A percentile compares a stretch with the other conserved stretches of the same genome.
Evolutionary conservation across 2,329 filamentous ascomycete species (phyloP).

Genomic region (Uncinocarpus reesii): DNA sequence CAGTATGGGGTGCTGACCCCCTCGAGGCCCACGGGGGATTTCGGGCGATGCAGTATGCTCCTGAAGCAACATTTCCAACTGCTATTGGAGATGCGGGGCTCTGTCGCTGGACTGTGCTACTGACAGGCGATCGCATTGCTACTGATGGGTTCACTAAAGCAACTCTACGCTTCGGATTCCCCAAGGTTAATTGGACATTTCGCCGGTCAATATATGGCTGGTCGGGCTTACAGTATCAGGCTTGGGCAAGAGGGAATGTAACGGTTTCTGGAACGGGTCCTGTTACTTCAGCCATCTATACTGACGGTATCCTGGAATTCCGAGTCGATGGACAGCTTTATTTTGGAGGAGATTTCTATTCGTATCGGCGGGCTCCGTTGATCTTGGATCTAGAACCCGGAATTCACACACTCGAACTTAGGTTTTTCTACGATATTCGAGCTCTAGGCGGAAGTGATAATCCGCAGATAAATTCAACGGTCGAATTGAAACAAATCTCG

Average conservation of each 20-base stretch:
- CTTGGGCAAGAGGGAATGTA: slow-evolving; percentile 46
- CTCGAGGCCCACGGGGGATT: slow-evolving; percentile 47
- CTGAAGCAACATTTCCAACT: slow-evolving; percentile 37
- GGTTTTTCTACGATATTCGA: slow-evolving; percentile 48
- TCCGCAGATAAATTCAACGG: slow-evolving; percentile 36
- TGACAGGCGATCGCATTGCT: slow-evolving; percentile 25
- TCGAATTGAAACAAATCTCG: slow-evolving; percentile 27
- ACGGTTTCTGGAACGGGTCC: slow-evolving; percentile 28
- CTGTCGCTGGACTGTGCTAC: slow-evolving; percentile 39
- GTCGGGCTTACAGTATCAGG: slow-evolving; percentile 50
- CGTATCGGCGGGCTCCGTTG: slow-evolving; percentile 41
- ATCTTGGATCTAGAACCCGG: slow-evolving; percentile 43
- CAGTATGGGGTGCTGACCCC: slow-evolving; percentile 48
- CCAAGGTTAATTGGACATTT: slow-evolving; percentile 45
- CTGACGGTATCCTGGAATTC: slow-evolving; percentile 43
- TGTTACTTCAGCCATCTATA: slow-evolving; percentile 35
- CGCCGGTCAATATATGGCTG: slow-evolving; percentile 48
- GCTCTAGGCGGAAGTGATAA: slow-evolving; percentile 44
- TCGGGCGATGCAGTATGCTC: slow-evolving; percentile 36
- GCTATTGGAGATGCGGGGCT: slow-evolving; percentile 40
- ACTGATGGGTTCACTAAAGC: slow-evolving; percentile 26
- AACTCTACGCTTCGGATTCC: slow-evolving; percentile 39
- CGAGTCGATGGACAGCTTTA: slow-evolving; percentile 43
- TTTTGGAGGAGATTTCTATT: slow-evolving; percentile 50
- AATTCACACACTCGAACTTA: slow-evolving; percentile 42